These are phyloP conservation scores for Cytospora leucostoma DNA, from an alignment of 2,329 filamentous ascomycete genomes.

Conservation along the genomic window DNA sequence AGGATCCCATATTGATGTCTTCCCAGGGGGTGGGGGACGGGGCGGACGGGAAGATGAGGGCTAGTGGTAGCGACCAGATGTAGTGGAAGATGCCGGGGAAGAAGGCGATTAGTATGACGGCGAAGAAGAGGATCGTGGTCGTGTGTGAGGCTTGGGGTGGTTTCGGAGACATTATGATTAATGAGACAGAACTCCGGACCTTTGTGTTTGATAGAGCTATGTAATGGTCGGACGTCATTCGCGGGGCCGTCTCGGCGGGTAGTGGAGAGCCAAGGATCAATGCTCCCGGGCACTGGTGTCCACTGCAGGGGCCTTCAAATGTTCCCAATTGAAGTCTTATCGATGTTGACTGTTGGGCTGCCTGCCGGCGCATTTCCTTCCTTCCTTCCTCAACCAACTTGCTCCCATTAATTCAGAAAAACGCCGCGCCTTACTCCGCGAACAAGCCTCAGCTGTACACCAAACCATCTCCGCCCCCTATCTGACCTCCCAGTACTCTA, in stretches of 20 bases:
- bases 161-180: slow-evolving; percentile 12
- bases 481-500: neutral
- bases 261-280: slow-evolving; percentile 9
- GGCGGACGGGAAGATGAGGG: slow-evolving; percentile 36
- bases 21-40: slow-evolving; percentile 34
- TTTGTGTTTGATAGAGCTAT: slow-evolving; percentile 1
- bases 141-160: slow-evolving; percentile 29
- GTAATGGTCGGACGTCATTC: slow-evolving; percentile 25
- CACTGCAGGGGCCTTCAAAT: neutral
- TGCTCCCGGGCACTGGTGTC: too few relatives aligned
- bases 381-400: neutral
- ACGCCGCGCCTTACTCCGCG: neutral
- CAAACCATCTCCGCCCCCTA: neutral
- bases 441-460: neutral
- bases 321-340: neutral
- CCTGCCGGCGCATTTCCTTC: slow-evolving; percentile 11
- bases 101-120: slow-evolving; percentile 52
- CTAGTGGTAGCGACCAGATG: slow-evolving; percentile 52
- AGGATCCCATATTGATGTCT: slow-evolving; percentile 60
- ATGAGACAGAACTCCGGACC: neutral
- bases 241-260: slow-evolving; percentile 22
- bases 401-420: neutral
- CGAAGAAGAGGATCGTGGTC: slow-evolving; percentile 48
- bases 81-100: slow-evolving; percentile 57
- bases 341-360: neutral